These are phyloP conservation scores for Nigrospora sphaerica DNA, from an alignment of 2,329 filamentous ascomycete species.

Conservation along the genomic window DNA sequence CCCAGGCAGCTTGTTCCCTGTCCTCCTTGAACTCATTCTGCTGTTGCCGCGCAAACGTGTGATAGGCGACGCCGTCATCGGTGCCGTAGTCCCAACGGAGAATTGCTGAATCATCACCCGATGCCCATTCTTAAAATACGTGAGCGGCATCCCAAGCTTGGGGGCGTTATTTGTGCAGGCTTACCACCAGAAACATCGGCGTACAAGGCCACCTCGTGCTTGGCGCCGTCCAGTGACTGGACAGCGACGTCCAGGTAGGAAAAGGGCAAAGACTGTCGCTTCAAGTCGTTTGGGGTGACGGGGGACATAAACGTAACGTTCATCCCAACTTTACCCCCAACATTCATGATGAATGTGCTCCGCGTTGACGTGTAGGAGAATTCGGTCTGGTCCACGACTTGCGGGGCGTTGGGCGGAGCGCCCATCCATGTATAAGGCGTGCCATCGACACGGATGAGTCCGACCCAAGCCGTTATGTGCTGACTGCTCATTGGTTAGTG, in stretches of 20 bases:
- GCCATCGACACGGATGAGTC: constrained; percentile 62
- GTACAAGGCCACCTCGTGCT: constrained; percentile 64
- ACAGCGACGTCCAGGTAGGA: constrained; percentile 64
- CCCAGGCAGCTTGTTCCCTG: constrained; percentile 72
- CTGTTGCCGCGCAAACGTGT: constrained; percentile 51
- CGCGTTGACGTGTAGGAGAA: constrained; percentile 67
- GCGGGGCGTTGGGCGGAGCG: constrained; percentile 34
- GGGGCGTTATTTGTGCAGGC: constrained; percentile 9
- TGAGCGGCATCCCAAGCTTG: constrained; percentile 1
- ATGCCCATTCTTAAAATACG: constrained; percentile 56
- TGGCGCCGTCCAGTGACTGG: constrained; percentile 50
- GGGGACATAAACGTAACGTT: constrained; percentile 66
- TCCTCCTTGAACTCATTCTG: constrained; percentile 63
- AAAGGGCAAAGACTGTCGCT: constrained; percentile 61
- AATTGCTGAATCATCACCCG: constrained; percentile 48
- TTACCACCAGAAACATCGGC: constrained; percentile 64
- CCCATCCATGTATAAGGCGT: constrained; percentile 63
- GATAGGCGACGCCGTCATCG: constrained; percentile 49
- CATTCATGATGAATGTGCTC: constrained; percentile 62
- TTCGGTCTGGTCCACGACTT: constrained; percentile 50
- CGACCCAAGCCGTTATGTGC: constrained; percentile 57
- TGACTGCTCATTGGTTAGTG: constrained; percentile 30
- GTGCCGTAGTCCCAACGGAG: constrained; percentile 57
- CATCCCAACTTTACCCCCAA: constrained; percentile 53
- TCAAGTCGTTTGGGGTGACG: constrained; percentile 58